Base-by-base conservation (phyloP, 208 protist species). In the Angomonas ambiguus region DNA sequence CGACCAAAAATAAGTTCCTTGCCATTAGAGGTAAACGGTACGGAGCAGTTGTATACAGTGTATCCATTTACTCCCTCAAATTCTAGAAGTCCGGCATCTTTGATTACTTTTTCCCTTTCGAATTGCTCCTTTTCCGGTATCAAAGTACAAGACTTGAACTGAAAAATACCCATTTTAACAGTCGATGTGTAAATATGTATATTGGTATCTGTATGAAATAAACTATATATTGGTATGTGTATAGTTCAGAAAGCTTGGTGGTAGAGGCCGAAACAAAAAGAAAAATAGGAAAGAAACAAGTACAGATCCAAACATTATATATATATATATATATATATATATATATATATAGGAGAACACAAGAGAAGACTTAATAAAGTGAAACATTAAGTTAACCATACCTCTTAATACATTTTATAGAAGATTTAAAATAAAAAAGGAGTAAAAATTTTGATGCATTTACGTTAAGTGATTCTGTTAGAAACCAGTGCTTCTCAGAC, bases 1-100 rank as follows among this genome's bases (percentile, higher is more conserved):
- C 77, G 72, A 4, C 77, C 77, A 62, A 70, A 83, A 28, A 80
- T 45, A 62, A 79, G 72, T 8, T 20, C n/a, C 51, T 66, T 70
- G 6, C 77, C 73, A 28, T 76, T 74, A 61, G 65, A 79, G 34
- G 32, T 31, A 35, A 83, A 79, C 3, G 62, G 71, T 8, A 75
- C 66, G 27, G 69, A 79, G 73, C 73, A 78, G 65, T 83, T 83
- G 73, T 79, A 79, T 25, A 83, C 77, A 25, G 78, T 74, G 34
- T 65, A 62, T 0, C 69, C 69, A 22, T 79, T 66, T 0, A 83
- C 65, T 3, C 77, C 77, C 33, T 83, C 67, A 55, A 83, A 83
- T 1, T 69, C 78, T 56, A 79, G 49, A 0, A 79, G 49, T 0
- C 62, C 64, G 6, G 28, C 6, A 53, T 31, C 67, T 55, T 79